Conservation (phyloP, 2,329 filamentous ascomycete species). For the Zymoseptoria passerinii region DNA sequence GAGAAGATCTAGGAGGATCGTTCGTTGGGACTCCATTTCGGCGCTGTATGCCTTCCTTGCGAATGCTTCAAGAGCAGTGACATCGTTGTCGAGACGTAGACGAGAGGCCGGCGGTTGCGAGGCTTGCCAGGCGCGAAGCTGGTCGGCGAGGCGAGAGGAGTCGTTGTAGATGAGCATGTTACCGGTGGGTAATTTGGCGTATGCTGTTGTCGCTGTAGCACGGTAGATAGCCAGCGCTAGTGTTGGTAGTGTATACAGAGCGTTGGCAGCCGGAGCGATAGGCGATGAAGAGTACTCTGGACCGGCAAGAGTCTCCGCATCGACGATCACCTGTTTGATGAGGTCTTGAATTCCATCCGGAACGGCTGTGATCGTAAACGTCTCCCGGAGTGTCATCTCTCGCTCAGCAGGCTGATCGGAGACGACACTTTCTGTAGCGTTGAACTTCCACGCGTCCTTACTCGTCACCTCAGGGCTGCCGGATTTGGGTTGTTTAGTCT, state of each 20-base stretch:
- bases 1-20: constrained; percentile 53
- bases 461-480: constrained; percentile 16
- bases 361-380: constrained; percentile 80
- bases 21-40: constrained; percentile 58
- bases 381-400: constrained; percentile 66
- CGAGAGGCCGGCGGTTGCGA: constrained; percentile 35
- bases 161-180: constrained; percentile 62
- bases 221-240: constrained; percentile 71
- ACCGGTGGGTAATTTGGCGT: constrained; percentile 50
- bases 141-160: constrained; percentile 49
- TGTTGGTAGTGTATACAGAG: constrained; percentile 63
- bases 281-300: constrained; percentile 42
- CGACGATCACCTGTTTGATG: constrained; percentile 45
- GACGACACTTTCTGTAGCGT: constrained; percentile 20
- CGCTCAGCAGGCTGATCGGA: constrained; percentile 21
- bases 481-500: constrained; percentile 17
- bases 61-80: constrained; percentile 50
- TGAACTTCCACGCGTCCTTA: constrained; percentile 18
- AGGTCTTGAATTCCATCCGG: constrained; percentile 68
- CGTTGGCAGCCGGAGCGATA: constrained; percentile 59
- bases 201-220: constrained; percentile 67
- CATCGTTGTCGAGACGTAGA: constrained; percentile 45
- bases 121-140: constrained; percentile 42
- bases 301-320: constrained; percentile 47
- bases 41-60: constrained; percentile 53